phyloP scores from a whole-genome alignment of 2,329 filamentous ascomycete genomes.

The Penicillium sp. region DNA sequence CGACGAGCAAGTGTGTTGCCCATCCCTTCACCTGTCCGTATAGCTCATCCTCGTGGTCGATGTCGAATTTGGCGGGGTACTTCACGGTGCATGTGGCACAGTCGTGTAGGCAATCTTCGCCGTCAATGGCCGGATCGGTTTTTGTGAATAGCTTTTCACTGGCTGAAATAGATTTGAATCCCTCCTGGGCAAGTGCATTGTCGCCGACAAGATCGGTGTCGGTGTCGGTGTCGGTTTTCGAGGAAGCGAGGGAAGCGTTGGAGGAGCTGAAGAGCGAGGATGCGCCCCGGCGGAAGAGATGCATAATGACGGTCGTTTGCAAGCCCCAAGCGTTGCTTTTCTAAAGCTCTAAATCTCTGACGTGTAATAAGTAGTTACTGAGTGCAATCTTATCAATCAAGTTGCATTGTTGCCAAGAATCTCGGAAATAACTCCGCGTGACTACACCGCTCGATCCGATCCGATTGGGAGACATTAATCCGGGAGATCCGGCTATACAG shows the following conservation, averaged over 20 bases:
- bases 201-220: constrained; percentile 22
- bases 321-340: neutral
- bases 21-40: constrained; percentile 84
- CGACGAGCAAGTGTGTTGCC: constrained; percentile 84
- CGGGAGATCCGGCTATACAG: constrained; percentile 2
- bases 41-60: constrained; percentile 71
- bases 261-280: constrained; percentile 31
- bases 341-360: constrained; percentile 3
- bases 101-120: constrained; percentile 82
- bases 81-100: constrained; percentile 74
- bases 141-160: constrained; percentile 62
- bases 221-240: constrained; percentile 16
- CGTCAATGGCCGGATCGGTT: constrained; percentile 71
- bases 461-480: constrained; percentile 16
- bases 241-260: constrained; percentile 22
- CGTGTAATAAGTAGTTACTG: neutral
- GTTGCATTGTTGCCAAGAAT: constrained; percentile 22
- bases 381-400: constrained; percentile 33
- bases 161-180: constrained; percentile 47
- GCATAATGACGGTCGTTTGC: constrained; percentile 23
- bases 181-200: constrained; percentile 26
- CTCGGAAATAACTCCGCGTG: constrained; percentile 18
- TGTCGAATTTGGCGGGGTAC: constrained; percentile 67
- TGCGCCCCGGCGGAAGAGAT: constrained; percentile 33
- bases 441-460: constrained; percentile 21